These are phyloP conservation scores for Helminthosporium solani DNA, from an alignment of 2,329 filamentous ascomycete genomes.

Conservation along the genomic window DNA sequence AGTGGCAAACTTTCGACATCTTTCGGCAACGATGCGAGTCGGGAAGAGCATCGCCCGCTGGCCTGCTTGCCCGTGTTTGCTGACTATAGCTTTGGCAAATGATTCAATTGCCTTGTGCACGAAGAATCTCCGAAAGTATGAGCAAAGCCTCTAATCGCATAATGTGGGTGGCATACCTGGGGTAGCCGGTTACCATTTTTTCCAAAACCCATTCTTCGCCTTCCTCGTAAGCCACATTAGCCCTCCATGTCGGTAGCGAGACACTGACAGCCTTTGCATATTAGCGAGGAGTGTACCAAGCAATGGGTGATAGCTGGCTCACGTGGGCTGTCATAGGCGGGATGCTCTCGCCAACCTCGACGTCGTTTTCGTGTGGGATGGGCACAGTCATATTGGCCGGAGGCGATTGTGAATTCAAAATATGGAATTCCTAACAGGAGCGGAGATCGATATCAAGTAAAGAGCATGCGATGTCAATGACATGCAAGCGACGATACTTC, in stretches of 20 bases:
- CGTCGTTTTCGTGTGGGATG: slow-evolving; percentile 33
- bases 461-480: slow-evolving; percentile 12
- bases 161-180: slow-evolving; percentile 57
- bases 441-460: slow-evolving; percentile 5
- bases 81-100: slow-evolving; percentile 68
- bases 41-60: slow-evolving; percentile 83
- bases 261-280: slow-evolving; percentile 81
- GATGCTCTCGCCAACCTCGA: slow-evolving; percentile 42
- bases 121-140: slow-evolving; percentile 67
- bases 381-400: slow-evolving; percentile 22
- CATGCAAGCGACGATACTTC: too few species aligned
- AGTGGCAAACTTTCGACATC: slow-evolving; percentile 73
- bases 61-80: slow-evolving; percentile 60
- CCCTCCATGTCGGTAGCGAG: slow-evolving; percentile 87
- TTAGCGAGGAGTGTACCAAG: slow-evolving; percentile 15
- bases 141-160: slow-evolving; percentile 4
- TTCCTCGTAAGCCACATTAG: slow-evolving; percentile 93
- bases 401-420: slow-evolving; percentile 10
- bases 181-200: slow-evolving; percentile 88
- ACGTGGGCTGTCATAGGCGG: slow-evolving; percentile 44
- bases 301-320: slow-evolving; percentile 23
- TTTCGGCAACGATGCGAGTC: slow-evolving; percentile 64
- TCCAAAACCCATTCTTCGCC: slow-evolving; percentile 82
- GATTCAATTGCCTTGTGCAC: slow-evolving; percentile 79
- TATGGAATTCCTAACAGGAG: slow-evolving; percentile 1